These are phyloP conservation scores for Tetrastigma voinierianum DNA, from an alignment of 164 flowering plant species.

Conservation along the genomic window DNA sequence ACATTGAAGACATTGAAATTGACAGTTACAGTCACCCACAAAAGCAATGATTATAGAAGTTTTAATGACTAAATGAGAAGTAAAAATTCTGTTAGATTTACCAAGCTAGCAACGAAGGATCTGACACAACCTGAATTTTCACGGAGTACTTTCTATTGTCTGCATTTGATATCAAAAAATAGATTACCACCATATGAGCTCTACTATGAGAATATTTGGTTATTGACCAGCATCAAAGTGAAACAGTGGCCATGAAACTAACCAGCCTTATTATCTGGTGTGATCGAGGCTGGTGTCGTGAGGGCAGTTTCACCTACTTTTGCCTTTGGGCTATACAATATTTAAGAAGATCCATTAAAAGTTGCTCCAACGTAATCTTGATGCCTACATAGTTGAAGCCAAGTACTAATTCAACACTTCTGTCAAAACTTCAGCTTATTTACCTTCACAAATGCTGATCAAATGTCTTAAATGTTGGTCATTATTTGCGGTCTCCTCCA, in stretches of 20 bases:
- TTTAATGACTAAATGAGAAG: background rate
- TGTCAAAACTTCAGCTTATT: constrained; percentile 3
- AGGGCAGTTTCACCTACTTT: constrained; percentile 97
- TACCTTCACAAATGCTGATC: constrained; percentile 94
- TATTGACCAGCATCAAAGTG: background rate
- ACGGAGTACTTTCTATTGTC: constrained; percentile 89
- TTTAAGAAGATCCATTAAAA: background rate
- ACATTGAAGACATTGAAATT: too few species aligned
- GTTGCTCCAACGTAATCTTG: too few species aligned
- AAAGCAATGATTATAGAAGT: background rate
- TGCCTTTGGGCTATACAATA: constrained; percentile 90
- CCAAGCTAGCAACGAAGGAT: constrained; percentile 92
- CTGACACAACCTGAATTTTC: constrained; percentile 88
- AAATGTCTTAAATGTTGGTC: constrained; percentile 75
- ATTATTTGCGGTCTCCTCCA: constrained; percentile 78
- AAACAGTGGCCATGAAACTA: constrained; percentile 18
- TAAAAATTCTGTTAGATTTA: constrained; percentile 21
- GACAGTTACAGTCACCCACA: background rate
- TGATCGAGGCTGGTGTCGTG: constrained; percentile 93
- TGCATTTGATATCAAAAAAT: constrained; percentile 31
- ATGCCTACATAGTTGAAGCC: background rate
- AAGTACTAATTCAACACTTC: too few species aligned
- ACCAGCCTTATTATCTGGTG: constrained; percentile 99
- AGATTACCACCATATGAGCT: constrained; percentile 1
- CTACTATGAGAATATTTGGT: background rate